phyloP scores from a whole-genome alignment of 1,284 basidiomycete species.

The Trametes hirsuta region DNA sequence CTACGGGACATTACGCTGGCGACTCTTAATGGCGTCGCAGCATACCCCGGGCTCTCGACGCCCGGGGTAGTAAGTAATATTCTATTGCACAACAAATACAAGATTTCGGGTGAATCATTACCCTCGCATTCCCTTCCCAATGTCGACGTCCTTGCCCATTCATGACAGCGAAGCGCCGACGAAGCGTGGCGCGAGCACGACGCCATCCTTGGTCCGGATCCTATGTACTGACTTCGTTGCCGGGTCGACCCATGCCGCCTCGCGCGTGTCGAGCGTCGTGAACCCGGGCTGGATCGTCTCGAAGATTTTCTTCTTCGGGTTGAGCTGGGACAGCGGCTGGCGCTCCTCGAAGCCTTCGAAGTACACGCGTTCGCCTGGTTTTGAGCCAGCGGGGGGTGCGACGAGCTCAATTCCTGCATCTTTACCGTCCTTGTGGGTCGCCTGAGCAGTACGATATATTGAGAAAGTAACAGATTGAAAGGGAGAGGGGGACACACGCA shows the following conservation, averaged over 20 bases:
- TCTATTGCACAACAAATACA: slow-evolving; percentile 11
- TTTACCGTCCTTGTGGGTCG: slow-evolving; percentile 86
- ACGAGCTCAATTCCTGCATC: slow-evolving; percentile 92
- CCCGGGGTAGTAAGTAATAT: not conserved
- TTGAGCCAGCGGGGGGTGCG: slow-evolving; percentile 82
- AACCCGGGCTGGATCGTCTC: slow-evolving; percentile 94
- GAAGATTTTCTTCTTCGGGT: slow-evolving; percentile 98
- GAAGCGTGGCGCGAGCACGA: slow-evolving; percentile 81
- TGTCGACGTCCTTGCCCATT: not conserved
- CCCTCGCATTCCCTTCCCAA: not conserved
- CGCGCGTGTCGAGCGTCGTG: slow-evolving; percentile 81
- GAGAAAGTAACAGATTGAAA: not conserved
- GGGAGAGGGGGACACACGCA: slow-evolving; percentile 55
- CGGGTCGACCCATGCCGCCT: slow-evolving; percentile 92
- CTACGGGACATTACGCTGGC: no score
- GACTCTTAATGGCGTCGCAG: no score
- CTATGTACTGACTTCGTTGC: slow-evolving; percentile 79
- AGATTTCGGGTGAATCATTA: not conserved
- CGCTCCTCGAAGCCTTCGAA: slow-evolving; percentile 90
- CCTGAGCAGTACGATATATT: slow-evolving; percentile 47
- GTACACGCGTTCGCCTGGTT: slow-evolving; percentile 91
- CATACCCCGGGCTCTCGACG: no score
- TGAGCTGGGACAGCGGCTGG: slow-evolving; percentile 79
- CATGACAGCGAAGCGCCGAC: slow-evolving; percentile 87
- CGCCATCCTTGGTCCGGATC: slow-evolving; percentile 85